Evolutionary conservation across 2,329 filamentous ascomycete genomes (phyloP), one percentile per base, ranked within the genome.

Genomic region (Fusarium sublunatum): DNA sequence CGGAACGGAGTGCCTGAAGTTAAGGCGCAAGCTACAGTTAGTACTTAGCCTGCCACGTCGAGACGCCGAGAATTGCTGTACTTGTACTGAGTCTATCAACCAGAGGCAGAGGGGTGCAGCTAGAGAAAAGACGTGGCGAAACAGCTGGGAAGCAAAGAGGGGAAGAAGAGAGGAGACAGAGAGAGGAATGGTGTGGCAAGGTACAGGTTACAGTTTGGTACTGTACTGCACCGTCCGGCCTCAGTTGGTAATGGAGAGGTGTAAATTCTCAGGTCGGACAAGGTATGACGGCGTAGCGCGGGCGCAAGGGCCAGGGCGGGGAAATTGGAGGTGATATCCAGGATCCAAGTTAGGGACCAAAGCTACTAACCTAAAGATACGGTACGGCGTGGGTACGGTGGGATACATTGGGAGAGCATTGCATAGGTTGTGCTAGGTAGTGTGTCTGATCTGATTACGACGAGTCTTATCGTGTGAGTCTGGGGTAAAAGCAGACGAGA

Each of bases 241-340:
- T 32, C 31, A 32, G 31, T 19, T 19, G 19, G 19, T 32, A 13
- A 32, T 32, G 31, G 50, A 50, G 50, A 58, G 48, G 40, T 54
- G 45, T 31, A 51, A 52, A 57, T 24, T 50, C 49, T 58, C 13
- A 42, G 35, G 64, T 58, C 15, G 32, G 58, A 52, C 61, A 68
- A 53, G 55, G 60, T 56, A 64, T 58, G 53, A 58, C 53, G 46
- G 58, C 46, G 65, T 70, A 68, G 68, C 68, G 68, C 66, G 64
- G 66, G 68, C 68, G 68, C 64, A 69, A 70, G 65, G 68, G 63
- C 68, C 68, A 70, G 66, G 68, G 68, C 66, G 68, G 68, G 68
- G 68, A 70, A 70, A 70, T 70, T 70, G 68, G 68, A 70, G 68
- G 68, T 64, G 61, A 55, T 64, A 32, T 32, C 31, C 31, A 32